A percentile compares a stretch with the other conserved stretches of the same genome.
These are phyloP conservation scores for Xylariaceae sp. DNA, from an alignment of 2,329 filamentous ascomycete species.

Conservation along the genomic window DNA sequence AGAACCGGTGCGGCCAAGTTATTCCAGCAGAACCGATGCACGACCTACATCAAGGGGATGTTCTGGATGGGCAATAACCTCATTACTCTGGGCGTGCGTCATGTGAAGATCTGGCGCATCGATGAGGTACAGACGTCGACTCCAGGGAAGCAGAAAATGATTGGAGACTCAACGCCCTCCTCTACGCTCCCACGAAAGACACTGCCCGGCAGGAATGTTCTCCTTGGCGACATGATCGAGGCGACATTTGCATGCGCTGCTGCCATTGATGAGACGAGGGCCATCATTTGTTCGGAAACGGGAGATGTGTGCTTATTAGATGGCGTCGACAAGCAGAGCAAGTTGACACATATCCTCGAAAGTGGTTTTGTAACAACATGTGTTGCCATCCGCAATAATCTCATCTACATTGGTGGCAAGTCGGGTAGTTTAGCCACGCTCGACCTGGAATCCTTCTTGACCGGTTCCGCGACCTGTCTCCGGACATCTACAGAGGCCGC, in stretches of 20 bases:
- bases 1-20: constrained; percentile 74
- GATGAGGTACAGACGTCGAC: constrained; percentile 59
- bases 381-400: constrained; percentile 54
- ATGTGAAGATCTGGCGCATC: constrained; percentile 89
- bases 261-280: constrained; percentile 64
- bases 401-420: constrained; percentile 64
- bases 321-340: constrained; percentile 66
- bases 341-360: constrained; percentile 60
- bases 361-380: constrained; percentile 65
- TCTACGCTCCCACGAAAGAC: constrained; percentile 55
- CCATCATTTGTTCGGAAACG: constrained; percentile 79
- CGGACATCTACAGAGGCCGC: constrained; percentile 36
- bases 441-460: constrained; percentile 45
- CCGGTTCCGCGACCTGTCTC: constrained; percentile 37
- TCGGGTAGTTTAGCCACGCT: constrained; percentile 54
- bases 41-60: constrained; percentile 78
- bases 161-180: constrained; percentile 39
- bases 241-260: constrained; percentile 76
- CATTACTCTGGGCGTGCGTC: constrained; percentile 81
- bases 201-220: constrained; percentile 77
- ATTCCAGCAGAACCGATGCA: constrained; percentile 85
- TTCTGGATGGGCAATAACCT: constrained; percentile 82
- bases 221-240: constrained; percentile 77
- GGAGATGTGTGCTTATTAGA: constrained; percentile 88
- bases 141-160: constrained; percentile 58